Evolutionary conservation across 345 rosid species (phyloP).

Genomic region (Kandelia obovata): DNA sequence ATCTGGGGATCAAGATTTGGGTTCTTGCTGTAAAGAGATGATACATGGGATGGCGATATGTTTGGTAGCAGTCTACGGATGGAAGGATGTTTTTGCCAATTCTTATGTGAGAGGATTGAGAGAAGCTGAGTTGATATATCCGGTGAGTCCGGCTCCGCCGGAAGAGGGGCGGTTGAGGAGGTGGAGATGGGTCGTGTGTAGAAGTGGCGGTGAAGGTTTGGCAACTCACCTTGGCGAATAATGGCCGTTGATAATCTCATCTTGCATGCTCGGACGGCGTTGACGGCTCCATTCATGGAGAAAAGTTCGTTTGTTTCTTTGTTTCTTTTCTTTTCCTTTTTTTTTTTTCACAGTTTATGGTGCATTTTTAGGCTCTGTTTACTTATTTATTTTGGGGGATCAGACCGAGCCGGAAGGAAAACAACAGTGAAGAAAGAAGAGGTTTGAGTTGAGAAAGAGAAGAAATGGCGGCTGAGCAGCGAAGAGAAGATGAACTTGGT

Average conservation of each 20-base stretch:
- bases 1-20: slow-evolving; percentile 40
- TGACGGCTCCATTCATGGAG: slow-evolving; percentile 14
- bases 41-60: slow-evolving; percentile 46
- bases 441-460: neutral
- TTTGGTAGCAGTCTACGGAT: slow-evolving; percentile 35
- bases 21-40: slow-evolving; percentile 38
- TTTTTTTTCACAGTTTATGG: neutral
- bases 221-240: slow-evolving; percentile 20
- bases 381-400: neutral
- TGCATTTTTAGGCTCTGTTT: neutral
- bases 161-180: slow-evolving; percentile 12
- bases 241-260: slow-evolving; percentile 29
- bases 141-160: slow-evolving; percentile 21
- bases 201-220: slow-evolving; percentile 13
- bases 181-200: slow-evolving; percentile 7
- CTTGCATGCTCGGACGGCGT: slow-evolving; percentile 8
- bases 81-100: slow-evolving; percentile 52
- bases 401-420: neutral
- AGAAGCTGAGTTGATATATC: slow-evolving; percentile 39
- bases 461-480: neutral
- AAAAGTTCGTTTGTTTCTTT: too few relatives aligned
- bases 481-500: neutral
- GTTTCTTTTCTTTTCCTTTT: too few relatives aligned
- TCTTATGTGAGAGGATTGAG: slow-evolving; percentile 46
- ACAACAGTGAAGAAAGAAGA: neutral